Percentiles rank a stretch among this genome's conserved stretches.
Evolutionary conservation across 2,329 filamentous ascomycete species (phyloP).

Genomic region (Knufia petricola): DNA sequence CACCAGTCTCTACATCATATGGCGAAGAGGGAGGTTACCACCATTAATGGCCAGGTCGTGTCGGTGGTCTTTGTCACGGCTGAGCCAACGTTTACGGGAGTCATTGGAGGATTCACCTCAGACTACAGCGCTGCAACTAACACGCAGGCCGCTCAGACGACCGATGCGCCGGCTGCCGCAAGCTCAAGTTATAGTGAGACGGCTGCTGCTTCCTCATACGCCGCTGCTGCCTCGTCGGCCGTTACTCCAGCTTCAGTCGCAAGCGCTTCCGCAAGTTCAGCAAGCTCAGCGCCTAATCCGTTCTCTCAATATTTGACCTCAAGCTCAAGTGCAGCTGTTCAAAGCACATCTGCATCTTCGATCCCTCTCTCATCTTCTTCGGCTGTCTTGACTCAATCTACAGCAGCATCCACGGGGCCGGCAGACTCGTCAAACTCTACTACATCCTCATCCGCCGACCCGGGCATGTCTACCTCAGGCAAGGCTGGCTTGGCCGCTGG

Average conservation of each 20-base stretch:
- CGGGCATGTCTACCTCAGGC: slow-evolving; percentile 35
- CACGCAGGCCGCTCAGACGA: slow-evolving; percentile 5
- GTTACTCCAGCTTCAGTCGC: background rate
- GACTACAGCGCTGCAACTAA: slow-evolving; percentile 6
- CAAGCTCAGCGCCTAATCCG: background rate
- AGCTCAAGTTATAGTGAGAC: slow-evolving; percentile 2
- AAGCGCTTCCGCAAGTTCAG: background rate
- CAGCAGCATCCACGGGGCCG: slow-evolving; percentile 10
- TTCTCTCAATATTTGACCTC: no score
- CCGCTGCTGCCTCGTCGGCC: slow-evolving; percentile 11
- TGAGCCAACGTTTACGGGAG: slow-evolving; percentile 43
- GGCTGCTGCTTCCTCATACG: slow-evolving; percentile 5
- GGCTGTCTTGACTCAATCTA: slow-evolving; percentile 16
- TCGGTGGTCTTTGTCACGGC: slow-evolving; percentile 44
- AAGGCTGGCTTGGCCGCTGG: slow-evolving; percentile 84
- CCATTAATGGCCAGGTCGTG: slow-evolving; percentile 17
- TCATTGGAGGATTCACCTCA: slow-evolving; percentile 41
- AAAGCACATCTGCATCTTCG: background rate
- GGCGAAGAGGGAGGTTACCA: slow-evolving; percentile 16
- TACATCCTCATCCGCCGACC: slow-evolving; percentile 21
- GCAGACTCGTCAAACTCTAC: slow-evolving; percentile 11
- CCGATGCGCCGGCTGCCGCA: slow-evolving; percentile 4
- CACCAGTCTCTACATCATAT: slow-evolving; percentile 17
- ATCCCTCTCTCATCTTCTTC: background rate
- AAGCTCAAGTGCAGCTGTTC: no score